phyloP scores from a whole-genome alignment of 768 basidiomycete genomes.

The Lactifluus echinatus region DNA sequence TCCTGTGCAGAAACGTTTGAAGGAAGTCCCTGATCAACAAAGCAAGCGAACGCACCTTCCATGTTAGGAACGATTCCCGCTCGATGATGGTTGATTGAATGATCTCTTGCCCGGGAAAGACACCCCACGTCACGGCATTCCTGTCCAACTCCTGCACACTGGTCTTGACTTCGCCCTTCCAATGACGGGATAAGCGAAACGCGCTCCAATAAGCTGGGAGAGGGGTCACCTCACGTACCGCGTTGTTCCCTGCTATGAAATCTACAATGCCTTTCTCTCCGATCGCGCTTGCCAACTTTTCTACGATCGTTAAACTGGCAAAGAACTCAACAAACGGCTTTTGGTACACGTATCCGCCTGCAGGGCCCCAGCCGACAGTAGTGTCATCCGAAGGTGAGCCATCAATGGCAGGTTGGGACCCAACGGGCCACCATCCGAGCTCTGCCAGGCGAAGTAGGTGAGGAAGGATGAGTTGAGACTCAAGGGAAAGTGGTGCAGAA shows the following conservation, averaged over 20 bases:
- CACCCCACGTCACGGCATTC: slow-evolving; percentile 98
- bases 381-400: slow-evolving; percentile 65
- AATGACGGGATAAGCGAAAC: neutral
- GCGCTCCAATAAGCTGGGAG: no score
- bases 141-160: slow-evolving; percentile 73
- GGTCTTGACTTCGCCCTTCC: slow-evolving; percentile 66
- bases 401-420: slow-evolving; percentile 92
- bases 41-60: slow-evolving; percentile 62
- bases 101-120: slow-evolving; percentile 95
- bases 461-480: slow-evolving; percentile 73
- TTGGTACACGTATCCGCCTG: slow-evolving; percentile 90
- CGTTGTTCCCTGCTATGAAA: slow-evolving; percentile 76
- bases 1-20: slow-evolving; percentile 42
- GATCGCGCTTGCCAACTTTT: slow-evolving; percentile 50
- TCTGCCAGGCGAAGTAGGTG: slow-evolving; percentile 70
- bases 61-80: slow-evolving; percentile 85
- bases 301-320: slow-evolving; percentile 51
- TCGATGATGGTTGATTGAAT: slow-evolving; percentile 96
- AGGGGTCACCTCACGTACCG: no score
- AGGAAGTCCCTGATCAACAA: neutral
- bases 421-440: slow-evolving; percentile 90
- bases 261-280: slow-evolving; percentile 58
- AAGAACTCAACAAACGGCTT: slow-evolving; percentile 99
- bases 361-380: slow-evolving; percentile 89
- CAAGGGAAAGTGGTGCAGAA: slow-evolving; percentile 65